Base-by-base conservation (phyloP, 768 basidiomycete species). In the Scleroderma citrinum region DNA sequence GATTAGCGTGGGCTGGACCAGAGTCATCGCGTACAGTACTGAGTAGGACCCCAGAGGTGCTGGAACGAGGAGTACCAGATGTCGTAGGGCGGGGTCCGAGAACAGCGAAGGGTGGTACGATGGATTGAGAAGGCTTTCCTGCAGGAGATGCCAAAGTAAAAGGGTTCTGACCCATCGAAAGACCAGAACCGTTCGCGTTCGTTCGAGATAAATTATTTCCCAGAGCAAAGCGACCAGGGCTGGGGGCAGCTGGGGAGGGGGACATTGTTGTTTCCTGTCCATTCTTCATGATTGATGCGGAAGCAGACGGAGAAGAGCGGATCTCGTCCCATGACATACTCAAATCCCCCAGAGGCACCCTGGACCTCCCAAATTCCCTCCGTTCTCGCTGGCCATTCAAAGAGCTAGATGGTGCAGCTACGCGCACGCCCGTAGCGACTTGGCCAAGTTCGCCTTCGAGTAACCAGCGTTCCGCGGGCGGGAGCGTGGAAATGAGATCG, bases 271-370 rank as follows among this genome's bases (percentile, higher is more conserved):
- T 56, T 24, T 31, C 21, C 8, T 17, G 30, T 5, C 39, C 29
- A n/a, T 19, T 47, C 49, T 4, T 47, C 48, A 5, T 11, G 13
- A 38, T 19, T 14, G 36, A 24, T 17, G 44, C 31, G 1, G 56
- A 49, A 11, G 32, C 46, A 3, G 56, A 50, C 0, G 59, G 50
- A 7, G 35, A 48, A 44, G 31, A 48, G n/a, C 43, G 30, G 12
- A 81, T 59, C 32, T 82, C 76, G 61, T 87, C 83, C 86, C 85
- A 85, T 31, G 82, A 82, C 59, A 79, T 78, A 23, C 75, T 77
- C 54, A 62, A 54, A 44, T 74, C 70, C 38, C 64, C 54, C 16
- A 47, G 24, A 30, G 54, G 51, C 16, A 29, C 40, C 26, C 40
- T 23, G 23, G 24, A 21, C 26, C 40, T 42, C 23, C 24, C 40